phyloP scores from a whole-genome alignment of 192 early-diverging fungal genomes.

The Glomus cerebriforme region DNA sequence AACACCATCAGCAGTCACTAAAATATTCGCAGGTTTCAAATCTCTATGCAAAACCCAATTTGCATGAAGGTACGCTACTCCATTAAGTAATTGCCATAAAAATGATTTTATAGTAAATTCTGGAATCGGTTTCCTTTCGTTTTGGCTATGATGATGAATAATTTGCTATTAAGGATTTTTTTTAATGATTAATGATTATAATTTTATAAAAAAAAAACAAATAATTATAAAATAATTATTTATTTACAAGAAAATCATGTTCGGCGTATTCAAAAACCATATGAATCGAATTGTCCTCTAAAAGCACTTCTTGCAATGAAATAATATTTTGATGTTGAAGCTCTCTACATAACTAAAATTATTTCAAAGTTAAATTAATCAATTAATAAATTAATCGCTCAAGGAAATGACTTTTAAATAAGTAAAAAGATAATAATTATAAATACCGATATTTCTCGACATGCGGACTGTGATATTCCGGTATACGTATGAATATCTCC shows the following conservation, averaged over 20 bases:
- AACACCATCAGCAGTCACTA: slow-evolving; percentile 76
- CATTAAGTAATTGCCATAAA: slow-evolving; percentile 79
- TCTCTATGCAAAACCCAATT: slow-evolving; percentile 75
- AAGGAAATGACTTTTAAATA: neutral
- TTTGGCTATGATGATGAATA: slow-evolving; percentile 84
- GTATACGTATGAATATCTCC: slow-evolving; percentile 71
- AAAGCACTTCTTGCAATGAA: slow-evolving; percentile 80
- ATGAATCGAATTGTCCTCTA: slow-evolving; percentile 91
- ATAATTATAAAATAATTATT: slow-evolving; percentile 2
- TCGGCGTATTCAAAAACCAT: slow-evolving; percentile 99
- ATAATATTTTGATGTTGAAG: slow-evolving; percentile 89
- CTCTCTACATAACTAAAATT: slow-evolving; percentile 77
- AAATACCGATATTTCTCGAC: slow-evolving; percentile 84
- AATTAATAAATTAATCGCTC: neutral
- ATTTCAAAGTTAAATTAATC: neutral
- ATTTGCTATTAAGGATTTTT: slow-evolving; percentile 65
- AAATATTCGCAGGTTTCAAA: slow-evolving; percentile 65
- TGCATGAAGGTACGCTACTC: slow-evolving; percentile 63
- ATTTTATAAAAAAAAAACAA: slow-evolving; percentile 16
- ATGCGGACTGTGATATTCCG: slow-evolving; percentile 93
- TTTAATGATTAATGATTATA: slow-evolving; percentile 25
- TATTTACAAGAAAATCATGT: slow-evolving; percentile 82
- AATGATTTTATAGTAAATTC: slow-evolving; percentile 87
- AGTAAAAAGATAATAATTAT: neutral
- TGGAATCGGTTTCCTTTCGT: slow-evolving; percentile 75